These are phyloP conservation scores for Karstenula rhodostoma DNA, from an alignment of 2,329 filamentous ascomycete genomes.

Conservation along the genomic window DNA sequence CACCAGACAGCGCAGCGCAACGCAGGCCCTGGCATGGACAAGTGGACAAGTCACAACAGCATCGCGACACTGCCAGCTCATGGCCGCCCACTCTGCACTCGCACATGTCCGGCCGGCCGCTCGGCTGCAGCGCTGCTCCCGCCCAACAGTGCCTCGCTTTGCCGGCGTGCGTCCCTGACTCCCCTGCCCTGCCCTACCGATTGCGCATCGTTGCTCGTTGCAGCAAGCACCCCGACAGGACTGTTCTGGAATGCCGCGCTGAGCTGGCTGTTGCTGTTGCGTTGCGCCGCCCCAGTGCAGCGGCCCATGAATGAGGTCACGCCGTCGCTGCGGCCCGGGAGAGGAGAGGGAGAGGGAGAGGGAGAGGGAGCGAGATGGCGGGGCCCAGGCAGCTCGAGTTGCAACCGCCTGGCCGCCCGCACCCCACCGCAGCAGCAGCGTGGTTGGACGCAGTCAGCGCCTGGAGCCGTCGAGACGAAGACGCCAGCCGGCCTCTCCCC, in stretches of 20 bases:
- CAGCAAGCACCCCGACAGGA: neutral
- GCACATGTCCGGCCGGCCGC: neutral
- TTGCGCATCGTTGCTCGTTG: slow-evolving; percentile 12
- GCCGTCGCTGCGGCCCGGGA: slow-evolving; percentile 11
- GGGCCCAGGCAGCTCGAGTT: neutral
- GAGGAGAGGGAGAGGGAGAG: no score
- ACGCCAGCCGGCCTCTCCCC: slow-evolving; percentile 21
- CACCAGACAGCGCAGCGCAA: slow-evolving; percentile 13
- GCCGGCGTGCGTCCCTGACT: no score
- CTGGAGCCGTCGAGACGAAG: slow-evolving; percentile 18
- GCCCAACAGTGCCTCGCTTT: slow-evolving; percentile 8
- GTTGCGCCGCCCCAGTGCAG: neutral
- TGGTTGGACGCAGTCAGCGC: neutral
- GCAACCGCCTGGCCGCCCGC: neutral
- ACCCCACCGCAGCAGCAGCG: no score
- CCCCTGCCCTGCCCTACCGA: no score
- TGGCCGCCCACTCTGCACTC: neutral
- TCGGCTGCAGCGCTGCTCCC: slow-evolving; percentile 4
- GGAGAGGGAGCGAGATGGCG: no score
- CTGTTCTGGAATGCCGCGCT: slow-evolving; percentile 13
- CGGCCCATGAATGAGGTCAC: slow-evolving; percentile 15
- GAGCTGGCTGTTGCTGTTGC: slow-evolving; percentile 1
- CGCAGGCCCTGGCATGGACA: neutral
- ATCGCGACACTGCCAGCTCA: neutral
- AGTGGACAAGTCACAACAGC: neutral